phyloP scores from a whole-genome alignment of 1,284 basidiomycete genomes.

The Caloboletus firmus region DNA sequence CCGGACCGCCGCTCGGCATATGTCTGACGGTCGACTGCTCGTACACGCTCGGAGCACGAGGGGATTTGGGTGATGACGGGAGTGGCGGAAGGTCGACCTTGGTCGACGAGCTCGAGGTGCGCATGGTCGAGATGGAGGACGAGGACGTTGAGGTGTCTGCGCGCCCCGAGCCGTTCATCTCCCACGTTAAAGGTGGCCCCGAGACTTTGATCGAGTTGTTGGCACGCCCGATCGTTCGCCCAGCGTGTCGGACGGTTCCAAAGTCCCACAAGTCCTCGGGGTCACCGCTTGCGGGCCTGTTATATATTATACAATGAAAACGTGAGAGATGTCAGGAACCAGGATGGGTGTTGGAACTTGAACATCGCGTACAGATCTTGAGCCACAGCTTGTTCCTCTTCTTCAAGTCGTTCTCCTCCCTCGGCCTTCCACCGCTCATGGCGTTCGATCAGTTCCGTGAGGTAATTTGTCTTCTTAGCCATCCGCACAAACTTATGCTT shows the following conservation, averaged over 20 bases:
- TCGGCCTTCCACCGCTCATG: slow-evolving; percentile 94
- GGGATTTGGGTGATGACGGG: slow-evolving; percentile 25
- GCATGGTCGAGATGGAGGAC: slow-evolving; percentile 34
- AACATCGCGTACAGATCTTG: slow-evolving; percentile 52
- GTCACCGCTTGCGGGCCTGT: slow-evolving; percentile 57
- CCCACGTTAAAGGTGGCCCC: slow-evolving; percentile 73
- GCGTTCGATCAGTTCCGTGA: slow-evolving; percentile 94
- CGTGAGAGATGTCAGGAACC: not conserved
- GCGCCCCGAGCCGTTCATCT: slow-evolving; percentile 61
- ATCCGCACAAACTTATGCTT: slow-evolving; percentile 95
- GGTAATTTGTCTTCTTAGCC: slow-evolving; percentile 91
- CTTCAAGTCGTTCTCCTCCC: slow-evolving; percentile 75
- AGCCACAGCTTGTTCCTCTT: slow-evolving; percentile 61
- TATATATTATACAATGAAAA: not conserved
- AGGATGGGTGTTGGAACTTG: slow-evolving; percentile 23
- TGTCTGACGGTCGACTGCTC: slow-evolving; percentile 71
- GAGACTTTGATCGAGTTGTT: slow-evolving; percentile 56
- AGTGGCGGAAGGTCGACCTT: slow-evolving; percentile 62
- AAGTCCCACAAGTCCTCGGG: slow-evolving; percentile 94
- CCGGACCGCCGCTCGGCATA: slow-evolving; percentile 36
- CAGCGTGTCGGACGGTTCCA: slow-evolving; percentile 78
- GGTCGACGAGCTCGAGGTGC: slow-evolving; percentile 38
- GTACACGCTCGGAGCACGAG: slow-evolving; percentile 44
- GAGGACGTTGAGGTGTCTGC: slow-evolving; percentile 39
- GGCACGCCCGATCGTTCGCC: slow-evolving; percentile 63